Evolutionary conservation across 2,329 filamentous ascomycete species (phyloP).

Genomic region (Ophiostoma tasmaniense): DNA sequence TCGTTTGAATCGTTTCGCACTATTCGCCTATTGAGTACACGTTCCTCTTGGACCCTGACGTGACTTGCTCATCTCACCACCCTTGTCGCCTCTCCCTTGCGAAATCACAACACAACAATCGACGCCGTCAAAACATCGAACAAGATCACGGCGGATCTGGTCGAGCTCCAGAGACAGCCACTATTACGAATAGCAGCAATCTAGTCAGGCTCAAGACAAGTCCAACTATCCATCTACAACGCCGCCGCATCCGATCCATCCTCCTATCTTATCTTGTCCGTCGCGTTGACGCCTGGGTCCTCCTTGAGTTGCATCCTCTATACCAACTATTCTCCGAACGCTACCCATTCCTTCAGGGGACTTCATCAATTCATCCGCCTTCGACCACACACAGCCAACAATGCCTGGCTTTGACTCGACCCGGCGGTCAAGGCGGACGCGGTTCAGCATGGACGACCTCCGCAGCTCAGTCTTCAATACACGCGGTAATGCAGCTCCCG

Average conservation of each 20-base stretch:
- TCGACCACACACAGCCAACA: too few relatives aligned
- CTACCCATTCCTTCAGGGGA: not conserved
- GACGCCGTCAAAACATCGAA: conserved; percentile 7
- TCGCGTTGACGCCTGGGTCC: not conserved
- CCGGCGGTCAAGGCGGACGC: conserved; percentile 7
- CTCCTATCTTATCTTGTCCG: not conserved
- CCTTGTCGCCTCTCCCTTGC: conserved; percentile 8
- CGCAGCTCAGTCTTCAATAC: conserved; percentile 2
- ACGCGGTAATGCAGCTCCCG: not conserved
- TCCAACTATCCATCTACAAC: not conserved
- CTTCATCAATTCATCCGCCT: not conserved
- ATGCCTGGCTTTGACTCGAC: conserved; percentile 10
- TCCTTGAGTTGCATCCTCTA: not conserved
- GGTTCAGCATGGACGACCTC: conserved; percentile 12
- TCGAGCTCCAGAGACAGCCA: not conserved
- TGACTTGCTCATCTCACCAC: conserved; percentile 7
- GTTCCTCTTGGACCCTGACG: not conserved
- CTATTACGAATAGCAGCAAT: not conserved
- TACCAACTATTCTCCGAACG: not conserved
- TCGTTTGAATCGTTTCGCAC: not conserved
- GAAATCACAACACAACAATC: conserved; percentile 1
- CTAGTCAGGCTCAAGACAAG: not conserved
- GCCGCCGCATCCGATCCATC: not conserved
- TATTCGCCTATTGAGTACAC: not conserved
- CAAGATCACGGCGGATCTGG: not conserved